Evolutionary conservation across 352 stramenopile genomes (phyloP), one percentile per base, ranked within the genome.

Genomic region (Globisporangium cederbergense): DNA sequence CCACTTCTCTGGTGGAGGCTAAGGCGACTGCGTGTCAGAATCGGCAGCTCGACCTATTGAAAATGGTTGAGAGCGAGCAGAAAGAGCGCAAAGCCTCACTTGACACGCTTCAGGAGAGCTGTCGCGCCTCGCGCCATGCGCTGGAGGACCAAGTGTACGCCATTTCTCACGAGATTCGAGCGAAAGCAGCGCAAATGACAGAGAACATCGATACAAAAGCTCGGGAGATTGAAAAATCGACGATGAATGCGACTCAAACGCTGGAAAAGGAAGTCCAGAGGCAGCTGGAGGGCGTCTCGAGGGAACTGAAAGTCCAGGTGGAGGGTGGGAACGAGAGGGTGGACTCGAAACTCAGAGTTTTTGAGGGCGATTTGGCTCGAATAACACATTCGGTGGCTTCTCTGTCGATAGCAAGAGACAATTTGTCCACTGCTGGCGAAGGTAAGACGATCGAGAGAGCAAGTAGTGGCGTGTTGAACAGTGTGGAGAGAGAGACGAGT

Each of bases 81-180:
- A 76, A 73, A 32, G 81, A 90, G 30, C 62, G 78, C 10, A 88
- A 82, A 34, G 22, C 66, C 32, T 52, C 61, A 4, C 16, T 84
- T 2, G 77, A 87, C 8, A 42, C 58, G 0, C 30, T 84, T 0
- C 64, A 84, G 0, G 81, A 91, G 60, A 67, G 71, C 3, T 57
- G 82, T 0, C 77, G 79, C 43, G 79, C 79, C 34, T 67, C 45
- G 22, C 76, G 81, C 7, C 73, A 88, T 20, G 61, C 71, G 3
- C 57, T 86, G 4, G 75, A 90, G 71, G 80, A 90, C 45, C 68
- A 77, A 25, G 53, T 89, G 11, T 72, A 91, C 14, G 52, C 60
- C 9, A 13, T 86, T 4, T 61, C 45, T 0, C 73, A 81, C 51
- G 78, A 91, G 7, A 67, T 30, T 0, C 78, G 75, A n/a, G 62